Conservation (phyloP, 1,284 basidiomycete genomes). For the Peniophora sp. region DNA sequence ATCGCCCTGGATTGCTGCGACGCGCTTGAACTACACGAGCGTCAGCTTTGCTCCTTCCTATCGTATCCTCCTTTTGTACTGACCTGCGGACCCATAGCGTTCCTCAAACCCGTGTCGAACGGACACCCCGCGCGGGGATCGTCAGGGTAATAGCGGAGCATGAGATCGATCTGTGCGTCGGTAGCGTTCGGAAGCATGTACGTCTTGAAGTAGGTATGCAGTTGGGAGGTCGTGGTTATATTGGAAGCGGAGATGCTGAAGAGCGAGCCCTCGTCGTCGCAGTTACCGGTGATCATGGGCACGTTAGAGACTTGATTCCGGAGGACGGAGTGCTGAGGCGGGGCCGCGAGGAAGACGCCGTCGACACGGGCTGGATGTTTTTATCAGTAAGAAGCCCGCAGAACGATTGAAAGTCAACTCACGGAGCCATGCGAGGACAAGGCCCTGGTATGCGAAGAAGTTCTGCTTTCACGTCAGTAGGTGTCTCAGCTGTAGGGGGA, state of each 20-base stretch:
- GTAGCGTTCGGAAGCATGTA: constrained; percentile 10
- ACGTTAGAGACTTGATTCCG: constrained; percentile 15
- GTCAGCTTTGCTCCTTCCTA: too few relatives aligned
- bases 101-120: constrained; percentile 16
- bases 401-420: too few relatives aligned
- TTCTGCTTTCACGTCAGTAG: neutral
- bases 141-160: constrained; percentile 16
- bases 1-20: constrained; percentile 22
- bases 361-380: constrained; percentile 13
- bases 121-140: constrained; percentile 15
- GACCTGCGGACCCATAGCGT: constrained; percentile 2
- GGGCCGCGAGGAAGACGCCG: constrained; percentile 18
- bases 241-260: constrained; percentile 9
- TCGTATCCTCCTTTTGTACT: too few relatives aligned
- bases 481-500: neutral
- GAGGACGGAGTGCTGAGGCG: constrained; percentile 13
- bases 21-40: constrained; percentile 18
- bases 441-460: constrained; percentile 4
- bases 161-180: constrained; percentile 4
- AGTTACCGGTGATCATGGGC: constrained; percentile 19
- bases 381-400: too few relatives aligned
- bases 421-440: constrained; percentile 13
- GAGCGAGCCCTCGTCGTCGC: constrained; percentile 12
- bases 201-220: constrained; percentile 3
- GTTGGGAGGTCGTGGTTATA: constrained; percentile 3